A percentile compares a stretch with the other conserved stretches of the same genome.
Conservation (phyloP, 108 stramenopile species). For the Conticribra guillardii region DNA sequence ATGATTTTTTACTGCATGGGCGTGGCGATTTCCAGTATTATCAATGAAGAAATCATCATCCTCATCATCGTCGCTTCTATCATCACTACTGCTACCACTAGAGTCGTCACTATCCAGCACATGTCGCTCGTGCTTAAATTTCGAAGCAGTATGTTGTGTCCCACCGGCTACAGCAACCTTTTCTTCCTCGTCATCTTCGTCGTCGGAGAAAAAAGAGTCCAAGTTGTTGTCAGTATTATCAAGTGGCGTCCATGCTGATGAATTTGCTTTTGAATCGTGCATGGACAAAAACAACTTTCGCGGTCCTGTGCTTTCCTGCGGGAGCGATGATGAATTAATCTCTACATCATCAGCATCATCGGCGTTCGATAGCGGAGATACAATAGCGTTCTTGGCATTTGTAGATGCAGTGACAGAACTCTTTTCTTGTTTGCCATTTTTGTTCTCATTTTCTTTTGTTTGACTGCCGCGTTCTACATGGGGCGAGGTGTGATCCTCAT, state of each 20-base stretch:
- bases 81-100: conserved; percentile 11
- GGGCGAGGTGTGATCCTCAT: too few relatives aligned
- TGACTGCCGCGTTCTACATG: too few relatives aligned
- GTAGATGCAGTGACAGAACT: too few relatives aligned
- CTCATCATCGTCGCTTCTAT: conserved; percentile 1
- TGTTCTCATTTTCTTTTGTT: too few relatives aligned
- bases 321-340: neutral
- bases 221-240: conserved; percentile 13
- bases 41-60: conserved; percentile 49
- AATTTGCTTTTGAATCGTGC: neutral
- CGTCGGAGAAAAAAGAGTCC: conserved; percentile 51
- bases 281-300: conserved; percentile 30
- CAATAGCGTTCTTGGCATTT: too few relatives aligned
- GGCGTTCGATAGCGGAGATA: too few relatives aligned
- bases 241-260: conserved; percentile 14
- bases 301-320: neutral
- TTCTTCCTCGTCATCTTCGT: conserved; percentile 25
- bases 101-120: conserved; percentile 30
- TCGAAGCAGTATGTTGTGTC: neutral
- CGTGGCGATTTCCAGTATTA: conserved; percentile 22
- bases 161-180: conserved; percentile 15
- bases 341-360: conserved; percentile 2
- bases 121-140: neutral
- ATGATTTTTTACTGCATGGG: too few relatives aligned
- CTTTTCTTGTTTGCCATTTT: too few relatives aligned